Base-by-base conservation (phyloP, 2,329 filamentous ascomycete genomes). In the Chrysosporium queenslandicum region DNA sequence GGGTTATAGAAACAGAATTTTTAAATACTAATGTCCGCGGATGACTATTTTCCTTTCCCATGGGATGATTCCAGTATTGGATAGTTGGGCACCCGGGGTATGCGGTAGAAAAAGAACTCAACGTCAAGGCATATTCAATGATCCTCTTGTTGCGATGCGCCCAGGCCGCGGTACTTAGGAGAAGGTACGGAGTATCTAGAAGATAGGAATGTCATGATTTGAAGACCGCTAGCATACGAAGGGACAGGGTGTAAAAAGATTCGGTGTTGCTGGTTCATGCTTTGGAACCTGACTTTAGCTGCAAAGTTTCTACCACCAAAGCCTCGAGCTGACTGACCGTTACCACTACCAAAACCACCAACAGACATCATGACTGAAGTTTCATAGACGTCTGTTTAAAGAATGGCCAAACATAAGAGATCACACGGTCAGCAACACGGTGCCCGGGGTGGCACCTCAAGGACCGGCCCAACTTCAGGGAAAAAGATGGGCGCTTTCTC, bases 401-500 rank as follows among this genome's bases (percentile, higher is more conserved):
- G 8, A 37, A 65, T 64, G 63, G 54, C 58, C 30, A 65, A 60
- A 53, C 45, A 57, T 34, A 62, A 62, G 54, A 61, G 58, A 46
- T 37, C 52, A 5, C 56, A 56, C n/a, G 45, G 53, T 8, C 54
- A 55, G 34, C 30, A 59, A 32, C 49, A 53, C 36, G 55, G 50
- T 49, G 41, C 23, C 20, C 21, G 46, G 1, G 29, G 18, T n/a
- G 43, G 12, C 8, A 2, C 23, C 4, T 45, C 27, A 27, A n/a
- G n/a, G 18, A 32, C 14, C 29, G 21, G 9, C 12, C n/a, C 40
- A 45, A 37, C n/a, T 8, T 4, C 20, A 23, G 32, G 32, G 14
- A 60, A 57, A 40, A 66, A 64, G 57, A 65, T 65, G 64, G 55
- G 59, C 25, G 59, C 55, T 1, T 65, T 63, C 46, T 55, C 60